phyloP scores from a whole-genome alignment of 176 grass and related monocot species.

The Bolboschoenus planiculmis region DNA sequence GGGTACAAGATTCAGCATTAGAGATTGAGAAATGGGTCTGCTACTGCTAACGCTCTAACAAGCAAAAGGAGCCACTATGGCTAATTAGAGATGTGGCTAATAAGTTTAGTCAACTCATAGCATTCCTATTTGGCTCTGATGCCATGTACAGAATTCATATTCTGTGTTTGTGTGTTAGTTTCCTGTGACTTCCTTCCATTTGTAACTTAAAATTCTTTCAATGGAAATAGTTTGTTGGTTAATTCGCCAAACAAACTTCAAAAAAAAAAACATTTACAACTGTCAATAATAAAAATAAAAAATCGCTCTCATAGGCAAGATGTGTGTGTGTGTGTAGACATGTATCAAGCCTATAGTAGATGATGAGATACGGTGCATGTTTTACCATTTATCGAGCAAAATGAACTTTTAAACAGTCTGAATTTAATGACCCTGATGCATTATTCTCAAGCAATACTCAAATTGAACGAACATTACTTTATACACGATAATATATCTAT shows the following conservation, averaged over 20 bases:
- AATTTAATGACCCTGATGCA: background rate
- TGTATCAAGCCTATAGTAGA: background rate
- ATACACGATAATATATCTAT: background rate
- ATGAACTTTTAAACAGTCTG: background rate
- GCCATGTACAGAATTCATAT: background rate
- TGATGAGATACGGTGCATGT: background rate
- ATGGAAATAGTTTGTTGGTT: background rate
- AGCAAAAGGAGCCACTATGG: background rate
- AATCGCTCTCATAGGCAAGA: background rate
- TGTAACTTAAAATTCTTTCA: background rate
- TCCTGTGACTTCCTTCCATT: background rate
- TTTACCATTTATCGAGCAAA: background rate
- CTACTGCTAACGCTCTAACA: background rate
- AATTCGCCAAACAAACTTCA: background rate
- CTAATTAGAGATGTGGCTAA: background rate
- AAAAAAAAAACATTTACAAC: background rate
- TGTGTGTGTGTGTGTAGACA: background rate
- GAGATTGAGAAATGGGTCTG: background rate
- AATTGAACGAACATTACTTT: constrained; percentile 1
- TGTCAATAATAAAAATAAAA: background rate
- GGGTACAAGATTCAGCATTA: background rate
- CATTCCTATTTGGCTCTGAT: background rate
- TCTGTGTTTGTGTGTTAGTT: no score
- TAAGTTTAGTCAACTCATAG: background rate
- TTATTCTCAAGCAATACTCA: background rate